These are phyloP conservation scores for Narthecium ossifragum DNA, from an alignment of 106 monocot species.

Conservation along the genomic window DNA sequence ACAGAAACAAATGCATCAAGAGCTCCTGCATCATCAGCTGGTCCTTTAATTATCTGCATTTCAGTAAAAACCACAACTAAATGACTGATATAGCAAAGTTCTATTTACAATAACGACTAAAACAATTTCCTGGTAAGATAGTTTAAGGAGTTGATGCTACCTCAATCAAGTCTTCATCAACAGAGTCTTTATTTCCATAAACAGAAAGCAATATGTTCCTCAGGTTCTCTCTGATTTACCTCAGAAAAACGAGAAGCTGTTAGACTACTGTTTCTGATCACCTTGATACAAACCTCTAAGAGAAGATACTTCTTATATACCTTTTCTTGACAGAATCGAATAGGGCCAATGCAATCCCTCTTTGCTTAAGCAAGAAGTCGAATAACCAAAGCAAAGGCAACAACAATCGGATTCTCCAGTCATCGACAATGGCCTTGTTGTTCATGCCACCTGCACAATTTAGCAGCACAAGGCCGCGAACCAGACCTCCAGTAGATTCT, in stretches of 20 bases:
- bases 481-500: constrained; percentile 55
- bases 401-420: constrained; percentile 89
- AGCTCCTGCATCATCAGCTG: constrained; percentile 77
- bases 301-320: constrained; percentile 22
- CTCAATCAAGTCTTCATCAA: constrained; percentile 87
- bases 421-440: constrained; percentile 95
- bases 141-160: constrained; percentile 20
- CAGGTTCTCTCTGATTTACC: constrained; percentile 64
- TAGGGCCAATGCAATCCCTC: constrained; percentile 62
- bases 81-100: neutral
- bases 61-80: neutral
- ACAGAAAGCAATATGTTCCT: constrained; percentile 79
- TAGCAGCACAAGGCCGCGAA: constrained; percentile 80
- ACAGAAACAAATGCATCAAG: constrained; percentile 91
- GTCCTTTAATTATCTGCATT: constrained; percentile 72
- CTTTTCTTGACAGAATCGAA: constrained; percentile 81
- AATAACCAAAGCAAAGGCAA: constrained; percentile 75
- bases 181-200: constrained; percentile 90
- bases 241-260: too few relatives aligned
- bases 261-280: too few relatives aligned
- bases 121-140: neutral
- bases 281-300: too few relatives aligned
- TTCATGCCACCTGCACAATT: constrained; percentile 99
- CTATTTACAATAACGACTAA: neutral
- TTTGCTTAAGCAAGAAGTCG: constrained; percentile 76